Conservation (phyloP, 2,329 filamentous ascomycete species). For the Fusarium sp. region DNA sequence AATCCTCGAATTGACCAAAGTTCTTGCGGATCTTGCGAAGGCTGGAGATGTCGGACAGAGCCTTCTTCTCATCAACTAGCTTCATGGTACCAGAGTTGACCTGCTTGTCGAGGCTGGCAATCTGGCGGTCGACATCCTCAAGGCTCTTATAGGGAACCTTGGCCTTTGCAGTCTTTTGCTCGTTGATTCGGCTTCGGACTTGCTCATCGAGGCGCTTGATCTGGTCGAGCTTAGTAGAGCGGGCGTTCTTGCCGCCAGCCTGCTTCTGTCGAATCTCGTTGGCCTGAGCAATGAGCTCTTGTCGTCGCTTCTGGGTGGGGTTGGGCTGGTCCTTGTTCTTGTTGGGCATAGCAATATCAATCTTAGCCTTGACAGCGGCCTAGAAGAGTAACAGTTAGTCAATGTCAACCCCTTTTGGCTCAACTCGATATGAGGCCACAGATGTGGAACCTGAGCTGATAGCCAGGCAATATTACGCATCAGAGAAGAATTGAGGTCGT, state of each 20-base stretch:
- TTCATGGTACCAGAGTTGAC: slow-evolving; percentile 94
- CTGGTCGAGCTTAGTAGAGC: slow-evolving; percentile 85
- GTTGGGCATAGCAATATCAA: slow-evolving; percentile 84
- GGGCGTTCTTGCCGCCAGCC: slow-evolving; percentile 86
- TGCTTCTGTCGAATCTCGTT: slow-evolving; percentile 90
- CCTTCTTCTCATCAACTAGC: slow-evolving; percentile 97
- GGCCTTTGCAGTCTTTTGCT: slow-evolving; percentile 88
- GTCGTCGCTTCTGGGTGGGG: slow-evolving; percentile 84
- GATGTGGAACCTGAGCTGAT: slow-evolving; percentile 37
- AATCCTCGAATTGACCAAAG: slow-evolving; percentile 86
- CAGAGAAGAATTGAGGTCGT: slow-evolving; percentile 46
- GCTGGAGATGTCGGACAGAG: slow-evolving; percentile 84
- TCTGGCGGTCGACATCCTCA: slow-evolving; percentile 89
- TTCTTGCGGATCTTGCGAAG: slow-evolving; percentile 92
- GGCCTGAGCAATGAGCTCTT: slow-evolving; percentile 87
- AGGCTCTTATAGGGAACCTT: slow-evolving; percentile 88
- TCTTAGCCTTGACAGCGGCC: slow-evolving; percentile 90
- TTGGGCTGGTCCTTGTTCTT: slow-evolving; percentile 84
- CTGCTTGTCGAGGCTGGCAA: slow-evolving; percentile 84
- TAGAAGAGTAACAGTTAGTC: slow-evolving; percentile 58
- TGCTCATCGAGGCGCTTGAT: slow-evolving; percentile 93
- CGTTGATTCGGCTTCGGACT: slow-evolving; percentile 85
- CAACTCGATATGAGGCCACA: slow-evolving; percentile 37
- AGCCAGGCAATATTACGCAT: slow-evolving; percentile 16
- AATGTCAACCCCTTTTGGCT: slow-evolving; percentile 16